phyloP scores from a whole-genome alignment of 345 rosid genomes.

The Linum usitatissimum region DNA sequence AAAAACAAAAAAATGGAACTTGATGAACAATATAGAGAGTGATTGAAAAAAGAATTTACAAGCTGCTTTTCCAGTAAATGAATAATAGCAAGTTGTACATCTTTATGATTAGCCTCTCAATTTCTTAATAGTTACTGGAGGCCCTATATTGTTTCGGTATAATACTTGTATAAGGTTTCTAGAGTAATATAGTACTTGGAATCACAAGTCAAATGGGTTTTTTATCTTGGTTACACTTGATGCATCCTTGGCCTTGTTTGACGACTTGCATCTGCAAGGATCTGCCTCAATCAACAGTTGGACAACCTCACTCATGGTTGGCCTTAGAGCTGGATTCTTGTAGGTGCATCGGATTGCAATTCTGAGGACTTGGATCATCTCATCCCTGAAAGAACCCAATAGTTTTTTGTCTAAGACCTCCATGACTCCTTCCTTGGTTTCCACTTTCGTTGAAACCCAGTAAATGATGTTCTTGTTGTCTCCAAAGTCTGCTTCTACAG shows the following conservation, averaged over 20 bases:
- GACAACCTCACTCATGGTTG: constrained; percentile 85
- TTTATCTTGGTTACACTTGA: constrained; percentile 27
- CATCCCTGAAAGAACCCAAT: constrained; percentile 53
- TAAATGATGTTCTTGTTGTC: constrained; percentile 72
- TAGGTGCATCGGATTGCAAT: constrained; percentile 71
- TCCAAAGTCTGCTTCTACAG: constrained; percentile 63
- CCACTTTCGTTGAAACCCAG: constrained; percentile 67
- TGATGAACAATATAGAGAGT: not conserved
- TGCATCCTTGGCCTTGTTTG: constrained; percentile 42
- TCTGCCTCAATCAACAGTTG: constrained; percentile 57
- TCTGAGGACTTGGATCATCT: constrained; percentile 58
- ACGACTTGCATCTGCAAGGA: constrained; percentile 45
- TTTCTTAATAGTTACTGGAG: not conserved
- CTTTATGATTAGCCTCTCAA: constrained; percentile 19
- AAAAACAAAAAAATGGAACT: constrained; percentile 14
- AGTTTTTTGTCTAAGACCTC: constrained; percentile 57
- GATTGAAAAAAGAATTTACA: constrained; percentile 15
- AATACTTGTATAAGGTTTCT: constrained; percentile 14
- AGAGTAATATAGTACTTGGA: not conserved
- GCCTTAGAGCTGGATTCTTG: constrained; percentile 51
- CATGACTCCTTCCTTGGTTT: constrained; percentile 59
- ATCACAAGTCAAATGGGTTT: constrained; percentile 26
- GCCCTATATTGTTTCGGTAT: not conserved
- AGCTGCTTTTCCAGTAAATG: constrained; percentile 14
- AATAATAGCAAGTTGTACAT: constrained; percentile 3